These are phyloP conservation scores for Neurospora sp. DNA, from an alignment of 495 filamentous ascomycete species.

Conservation along the genomic window DNA sequence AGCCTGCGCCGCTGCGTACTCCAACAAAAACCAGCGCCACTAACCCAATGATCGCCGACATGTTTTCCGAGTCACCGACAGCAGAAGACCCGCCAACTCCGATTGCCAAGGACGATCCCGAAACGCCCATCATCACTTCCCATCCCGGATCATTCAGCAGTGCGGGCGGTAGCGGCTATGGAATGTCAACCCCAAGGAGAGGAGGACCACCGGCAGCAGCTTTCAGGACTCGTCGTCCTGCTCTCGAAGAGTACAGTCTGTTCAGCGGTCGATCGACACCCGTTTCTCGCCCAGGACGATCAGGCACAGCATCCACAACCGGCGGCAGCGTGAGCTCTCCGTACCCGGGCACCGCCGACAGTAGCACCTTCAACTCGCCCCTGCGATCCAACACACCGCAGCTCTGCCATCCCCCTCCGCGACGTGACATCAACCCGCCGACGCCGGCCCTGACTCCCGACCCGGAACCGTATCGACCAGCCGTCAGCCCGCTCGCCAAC, in stretches of 20 bases:
- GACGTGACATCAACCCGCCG: slow-evolving; percentile 1
- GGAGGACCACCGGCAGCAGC: neutral
- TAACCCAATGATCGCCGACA: neutral
- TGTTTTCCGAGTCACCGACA: neutral
- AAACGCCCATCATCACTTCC: neutral
- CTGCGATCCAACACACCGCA: slow-evolving; percentile 16
- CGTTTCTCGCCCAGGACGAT: neutral
- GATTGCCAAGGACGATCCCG: neutral
- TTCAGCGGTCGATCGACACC: slow-evolving; percentile 1
- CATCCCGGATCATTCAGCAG: neutral
- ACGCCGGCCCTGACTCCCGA: slow-evolving; percentile 1
- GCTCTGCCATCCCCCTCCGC: slow-evolving; percentile 8
- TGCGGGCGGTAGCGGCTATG: neutral
- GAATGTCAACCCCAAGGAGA: neutral
- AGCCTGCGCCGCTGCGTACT: slow-evolving; percentile 16
- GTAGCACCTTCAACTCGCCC: slow-evolving; percentile 4
- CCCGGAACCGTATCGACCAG: neutral
- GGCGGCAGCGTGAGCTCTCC: slow-evolving; percentile 1
- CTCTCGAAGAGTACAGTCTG: slow-evolving; percentile 20
- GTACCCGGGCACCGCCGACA: slow-evolving; percentile 9
- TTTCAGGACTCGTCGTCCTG: slow-evolving; percentile 14
- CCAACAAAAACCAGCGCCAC: neutral
- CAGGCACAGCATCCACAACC: neutral
- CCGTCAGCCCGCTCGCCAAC: slow-evolving; percentile 8
- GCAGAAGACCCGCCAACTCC: neutral